phyloP scores from a whole-genome alignment of 768 basidiomycete species.

The Xerocomellus amylosporus region DNA sequence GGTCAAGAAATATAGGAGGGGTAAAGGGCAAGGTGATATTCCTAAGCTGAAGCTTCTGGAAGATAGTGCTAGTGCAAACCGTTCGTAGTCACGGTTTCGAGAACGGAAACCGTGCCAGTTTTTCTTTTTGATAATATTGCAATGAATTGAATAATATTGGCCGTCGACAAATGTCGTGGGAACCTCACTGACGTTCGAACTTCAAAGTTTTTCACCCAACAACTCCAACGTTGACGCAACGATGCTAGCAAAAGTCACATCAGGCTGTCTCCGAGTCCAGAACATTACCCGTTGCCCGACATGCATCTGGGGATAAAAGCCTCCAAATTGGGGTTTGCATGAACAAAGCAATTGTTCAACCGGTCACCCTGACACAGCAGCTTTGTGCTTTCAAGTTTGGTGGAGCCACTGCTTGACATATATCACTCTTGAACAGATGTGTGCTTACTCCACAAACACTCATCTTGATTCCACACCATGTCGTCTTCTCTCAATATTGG shows the following conservation, averaged over 20 bases:
- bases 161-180: background rate
- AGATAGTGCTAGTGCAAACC: background rate
- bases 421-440: background rate
- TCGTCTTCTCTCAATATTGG: background rate
- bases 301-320: background rate
- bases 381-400: slow-evolving; percentile 16
- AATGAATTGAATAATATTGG: no score
- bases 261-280: no score
- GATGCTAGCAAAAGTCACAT: background rate
- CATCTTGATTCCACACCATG: slow-evolving; percentile 10
- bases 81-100: background rate
- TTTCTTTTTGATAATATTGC: no score
- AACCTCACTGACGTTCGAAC: background rate
- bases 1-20: background rate
- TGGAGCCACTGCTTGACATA: slow-evolving; percentile 9
- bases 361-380: background rate
- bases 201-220: background rate
- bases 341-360: slow-evolving; percentile 12
- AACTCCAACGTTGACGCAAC: background rate
- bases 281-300: no score
- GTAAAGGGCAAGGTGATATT: background rate
- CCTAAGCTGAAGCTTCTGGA: background rate
- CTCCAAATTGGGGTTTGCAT: background rate
- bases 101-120: background rate
- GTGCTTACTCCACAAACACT: background rate